These are phyloP conservation scores for Apocynum venetum DNA, from an alignment of 257 asterid genomes.

Conservation along the genomic window DNA sequence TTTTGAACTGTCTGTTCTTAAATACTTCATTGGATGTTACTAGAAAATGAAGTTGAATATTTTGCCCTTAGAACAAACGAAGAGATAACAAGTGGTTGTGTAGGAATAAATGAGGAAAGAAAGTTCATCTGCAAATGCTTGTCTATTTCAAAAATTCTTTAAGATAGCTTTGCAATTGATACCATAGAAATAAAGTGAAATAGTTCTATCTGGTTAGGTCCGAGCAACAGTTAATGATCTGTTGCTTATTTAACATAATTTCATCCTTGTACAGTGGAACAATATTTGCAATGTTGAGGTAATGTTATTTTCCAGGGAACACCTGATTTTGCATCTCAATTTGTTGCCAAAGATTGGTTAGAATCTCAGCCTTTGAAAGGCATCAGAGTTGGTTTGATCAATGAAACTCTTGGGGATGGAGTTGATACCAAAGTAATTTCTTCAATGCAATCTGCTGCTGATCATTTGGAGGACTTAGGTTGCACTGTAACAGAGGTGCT, in stretches of 20 bases:
- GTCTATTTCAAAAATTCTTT: neutral
- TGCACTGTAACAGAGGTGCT: conserved; percentile 70
- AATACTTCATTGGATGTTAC: neutral
- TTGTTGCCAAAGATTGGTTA: conserved; percentile 42
- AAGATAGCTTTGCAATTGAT: neutral
- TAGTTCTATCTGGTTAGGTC: neutral
- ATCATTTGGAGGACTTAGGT: conserved; percentile 89
- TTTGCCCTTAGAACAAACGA: neutral
- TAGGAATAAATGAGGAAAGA: neutral
- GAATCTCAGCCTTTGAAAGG: conserved; percentile 85
- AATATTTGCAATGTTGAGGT: neutral
- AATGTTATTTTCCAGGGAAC: conserved; percentile 56
- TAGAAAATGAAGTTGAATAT: too few species aligned
- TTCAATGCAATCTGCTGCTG: conserved; percentile 59
- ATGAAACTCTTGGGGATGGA: conserved; percentile 82
- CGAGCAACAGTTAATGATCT: neutral
- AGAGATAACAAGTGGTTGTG: neutral
- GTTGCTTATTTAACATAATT: neutral
- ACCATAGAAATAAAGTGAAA: neutral
- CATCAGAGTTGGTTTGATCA: conserved; percentile 78
- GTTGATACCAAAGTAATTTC: conserved; percentile 77
- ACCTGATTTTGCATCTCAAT: conserved; percentile 66
- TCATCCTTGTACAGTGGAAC: neutral
- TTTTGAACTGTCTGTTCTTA: neutral
- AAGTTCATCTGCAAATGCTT: neutral